phyloP scores from a whole-genome alignment of 1,284 basidiomycete species.

The Schizopora paradoxa region DNA sequence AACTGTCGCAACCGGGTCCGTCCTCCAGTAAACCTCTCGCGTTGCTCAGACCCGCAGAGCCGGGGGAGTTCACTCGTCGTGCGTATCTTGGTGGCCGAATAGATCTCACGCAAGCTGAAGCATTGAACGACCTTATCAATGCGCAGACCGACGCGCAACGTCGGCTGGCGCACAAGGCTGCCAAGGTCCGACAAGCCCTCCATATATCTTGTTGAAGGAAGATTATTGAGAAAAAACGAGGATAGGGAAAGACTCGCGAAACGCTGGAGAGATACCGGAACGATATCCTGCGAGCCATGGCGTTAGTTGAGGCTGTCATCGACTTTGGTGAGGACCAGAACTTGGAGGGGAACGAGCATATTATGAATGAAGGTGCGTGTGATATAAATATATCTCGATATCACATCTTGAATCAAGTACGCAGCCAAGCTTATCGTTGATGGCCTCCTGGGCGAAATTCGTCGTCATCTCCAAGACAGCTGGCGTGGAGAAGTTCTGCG shows the following conservation, averaged over 20 bases:
- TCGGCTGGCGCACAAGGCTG: constrained; percentile 62
- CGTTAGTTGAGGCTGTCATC: constrained; percentile 80
- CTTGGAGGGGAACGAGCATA: constrained; percentile 71
- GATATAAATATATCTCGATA: neutral
- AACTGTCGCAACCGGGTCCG: constrained; percentile 14
- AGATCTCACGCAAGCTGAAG: constrained; percentile 83
- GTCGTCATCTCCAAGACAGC: constrained; percentile 56
- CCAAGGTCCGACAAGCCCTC: constrained; percentile 43
- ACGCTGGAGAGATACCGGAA: constrained; percentile 60
- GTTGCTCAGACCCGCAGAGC: constrained; percentile 68
- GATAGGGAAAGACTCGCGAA: constrained; percentile 52
- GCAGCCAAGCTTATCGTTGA: constrained; percentile 39
- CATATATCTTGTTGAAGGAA: neutral
- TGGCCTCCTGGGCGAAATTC: constrained; percentile 45
- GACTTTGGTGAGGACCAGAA: constrained; percentile 90
- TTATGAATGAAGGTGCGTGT: neutral
- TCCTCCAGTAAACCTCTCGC: constrained; percentile 38
- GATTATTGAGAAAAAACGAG: neutral
- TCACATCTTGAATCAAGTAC: constrained; percentile 37
- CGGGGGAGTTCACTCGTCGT: constrained; percentile 83
- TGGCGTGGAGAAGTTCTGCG: constrained; percentile 78
- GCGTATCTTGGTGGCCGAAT: constrained; percentile 76
- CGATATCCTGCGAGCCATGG: constrained; percentile 65
- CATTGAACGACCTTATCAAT: constrained; percentile 76
- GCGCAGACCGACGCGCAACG: constrained; percentile 83